These are phyloP conservation scores for Pseudopyrenochaeta lycopersici DNA, from an alignment of 2,329 filamentous ascomycete genomes.

Conservation along the genomic window DNA sequence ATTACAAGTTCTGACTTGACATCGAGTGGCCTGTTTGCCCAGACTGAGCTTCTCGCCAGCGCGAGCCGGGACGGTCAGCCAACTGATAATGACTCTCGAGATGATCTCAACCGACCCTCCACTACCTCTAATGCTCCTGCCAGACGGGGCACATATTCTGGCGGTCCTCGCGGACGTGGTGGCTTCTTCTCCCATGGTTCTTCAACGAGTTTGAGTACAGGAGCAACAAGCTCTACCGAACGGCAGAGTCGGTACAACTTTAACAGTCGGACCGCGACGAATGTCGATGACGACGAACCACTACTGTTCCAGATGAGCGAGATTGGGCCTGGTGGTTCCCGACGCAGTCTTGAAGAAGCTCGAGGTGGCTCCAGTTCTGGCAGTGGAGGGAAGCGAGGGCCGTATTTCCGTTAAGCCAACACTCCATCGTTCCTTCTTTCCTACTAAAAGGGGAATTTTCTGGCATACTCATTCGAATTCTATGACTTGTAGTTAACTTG, in stretches of 20 bases:
- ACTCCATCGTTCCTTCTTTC: neutral
- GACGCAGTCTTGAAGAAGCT: slow-evolving; percentile 49
- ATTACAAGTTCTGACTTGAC: slow-evolving; percentile 62
- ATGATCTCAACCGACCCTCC: slow-evolving; percentile 34
- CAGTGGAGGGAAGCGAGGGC: slow-evolving; percentile 37
- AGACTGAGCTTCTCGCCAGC: slow-evolving; percentile 42
- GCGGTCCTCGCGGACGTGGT: slow-evolving; percentile 37
- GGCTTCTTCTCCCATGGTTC: slow-evolving; percentile 43
- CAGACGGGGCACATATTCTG: slow-evolving; percentile 35
- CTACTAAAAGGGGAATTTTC: neutral
- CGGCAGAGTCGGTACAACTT: slow-evolving; percentile 55
- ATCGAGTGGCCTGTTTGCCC: slow-evolving; percentile 69
- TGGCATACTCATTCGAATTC: neutral
- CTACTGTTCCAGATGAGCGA: slow-evolving; percentile 78
- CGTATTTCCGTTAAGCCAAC: slow-evolving; percentile 19
- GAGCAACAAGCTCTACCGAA: slow-evolving; percentile 46
- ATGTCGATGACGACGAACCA: slow-evolving; percentile 71
- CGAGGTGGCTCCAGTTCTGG: slow-evolving; percentile 40
- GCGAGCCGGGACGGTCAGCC: slow-evolving; percentile 32
- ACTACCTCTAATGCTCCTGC: slow-evolving; percentile 41
- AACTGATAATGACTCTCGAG: slow-evolving; percentile 32
- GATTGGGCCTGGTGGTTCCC: slow-evolving; percentile 59
- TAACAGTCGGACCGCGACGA: slow-evolving; percentile 50
- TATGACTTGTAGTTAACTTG: neutral
- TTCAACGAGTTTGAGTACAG: slow-evolving; percentile 41